Conservation (phyloP, 164 flowering plant species). For the Platanus orientalis region DNA sequence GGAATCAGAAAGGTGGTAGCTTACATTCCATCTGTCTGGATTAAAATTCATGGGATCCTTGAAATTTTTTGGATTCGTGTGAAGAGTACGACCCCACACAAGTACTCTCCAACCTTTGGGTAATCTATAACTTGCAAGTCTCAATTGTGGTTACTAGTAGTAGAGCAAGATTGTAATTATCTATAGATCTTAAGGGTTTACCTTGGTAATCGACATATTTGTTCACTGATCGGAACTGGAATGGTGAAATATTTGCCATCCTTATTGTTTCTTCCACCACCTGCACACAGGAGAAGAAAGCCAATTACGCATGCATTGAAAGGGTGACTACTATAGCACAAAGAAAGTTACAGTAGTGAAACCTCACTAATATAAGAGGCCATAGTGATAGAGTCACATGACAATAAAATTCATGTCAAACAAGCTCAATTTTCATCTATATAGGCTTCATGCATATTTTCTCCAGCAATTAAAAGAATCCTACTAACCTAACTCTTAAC, state of each 20-base stretch:
- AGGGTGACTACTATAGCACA: not conserved
- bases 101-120: constrained; percentile 47
- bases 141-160: not conserved
- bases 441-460: no score
- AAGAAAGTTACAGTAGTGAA: no score
- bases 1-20: constrained; percentile 3
- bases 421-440: no score
- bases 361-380: no score
- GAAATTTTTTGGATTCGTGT: constrained; percentile 46
- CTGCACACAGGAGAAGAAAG: constrained; percentile 12
- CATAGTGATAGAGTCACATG: no score
- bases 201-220: constrained; percentile 46
- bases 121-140: constrained; percentile 42
- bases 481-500: no score
- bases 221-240: constrained; percentile 29
- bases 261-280: constrained; percentile 55
- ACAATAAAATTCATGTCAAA: no score
- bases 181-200: not conserved
- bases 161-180: not conserved
- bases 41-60: constrained; percentile 47
- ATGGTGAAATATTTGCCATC: constrained; percentile 42
- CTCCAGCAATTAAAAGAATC: no score
- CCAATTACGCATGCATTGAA: not conserved
- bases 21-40: constrained; percentile 64
- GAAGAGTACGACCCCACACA: constrained; percentile 36